These are phyloP conservation scores for Grosmannia huntii DNA, from an alignment of 2,329 filamentous ascomycete species.

Conservation along the genomic window DNA sequence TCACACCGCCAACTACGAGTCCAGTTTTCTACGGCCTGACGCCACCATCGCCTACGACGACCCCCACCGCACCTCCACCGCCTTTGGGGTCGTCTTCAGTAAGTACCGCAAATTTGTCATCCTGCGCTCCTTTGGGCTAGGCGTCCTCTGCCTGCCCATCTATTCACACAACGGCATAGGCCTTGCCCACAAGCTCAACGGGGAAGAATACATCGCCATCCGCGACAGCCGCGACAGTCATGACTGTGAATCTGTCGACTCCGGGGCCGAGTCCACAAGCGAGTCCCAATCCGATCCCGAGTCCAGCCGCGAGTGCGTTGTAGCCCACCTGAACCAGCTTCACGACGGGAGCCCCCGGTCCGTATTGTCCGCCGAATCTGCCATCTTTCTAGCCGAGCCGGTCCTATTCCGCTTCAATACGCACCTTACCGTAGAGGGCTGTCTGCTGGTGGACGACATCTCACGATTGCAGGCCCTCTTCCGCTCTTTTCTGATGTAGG, in stretches of 20 bases:
- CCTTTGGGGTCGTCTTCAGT: constrained; percentile 14
- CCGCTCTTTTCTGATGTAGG: neutral
- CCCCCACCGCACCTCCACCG: constrained; percentile 14
- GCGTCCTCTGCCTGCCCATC: constrained; percentile 15
- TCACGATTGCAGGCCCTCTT: neutral
- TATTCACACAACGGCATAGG: constrained; percentile 15
- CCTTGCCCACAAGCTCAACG: constrained; percentile 9
- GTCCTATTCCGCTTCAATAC: constrained; percentile 12
- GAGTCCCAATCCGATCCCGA: constrained; percentile 3
- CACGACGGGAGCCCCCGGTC: neutral
- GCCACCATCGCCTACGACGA: constrained; percentile 5
- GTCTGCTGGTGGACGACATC: neutral
- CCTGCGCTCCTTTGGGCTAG: constrained; percentile 10
- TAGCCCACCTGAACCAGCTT: neutral
- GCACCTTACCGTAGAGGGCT: constrained; percentile 15
- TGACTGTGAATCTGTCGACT: neutral
- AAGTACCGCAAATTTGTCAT: constrained; percentile 18
- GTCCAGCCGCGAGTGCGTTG: neutral
- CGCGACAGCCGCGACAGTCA: constrained; percentile 8
- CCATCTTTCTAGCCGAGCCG: constrained; percentile 13
- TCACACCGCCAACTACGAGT: constrained; percentile 1
- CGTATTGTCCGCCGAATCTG: constrained; percentile 8
- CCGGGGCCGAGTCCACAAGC: neutral
- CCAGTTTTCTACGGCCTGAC: neutral
- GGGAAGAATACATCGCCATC: constrained; percentile 14